Evolutionary conservation across 306 rosid species (phyloP).

Genomic region (Cucurbita ficifolia): DNA sequence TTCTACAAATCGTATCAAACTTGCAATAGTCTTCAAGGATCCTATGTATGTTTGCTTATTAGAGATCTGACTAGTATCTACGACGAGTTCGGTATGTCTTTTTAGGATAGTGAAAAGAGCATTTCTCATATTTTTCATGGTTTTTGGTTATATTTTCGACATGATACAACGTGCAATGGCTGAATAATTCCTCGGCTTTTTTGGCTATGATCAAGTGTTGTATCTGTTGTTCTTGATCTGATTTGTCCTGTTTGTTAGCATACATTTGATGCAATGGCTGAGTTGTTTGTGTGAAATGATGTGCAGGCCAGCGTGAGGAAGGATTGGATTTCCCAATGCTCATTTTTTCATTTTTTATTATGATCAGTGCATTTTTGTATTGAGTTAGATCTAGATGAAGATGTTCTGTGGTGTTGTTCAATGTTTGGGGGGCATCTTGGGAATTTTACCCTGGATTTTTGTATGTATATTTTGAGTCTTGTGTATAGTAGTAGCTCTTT

Average conservation of each 20-base stretch:
- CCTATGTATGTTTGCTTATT: neutral
- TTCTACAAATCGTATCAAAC: neutral
- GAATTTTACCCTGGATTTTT: constrained; percentile 9
- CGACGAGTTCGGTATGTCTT: neutral
- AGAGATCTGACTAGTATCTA: neutral
- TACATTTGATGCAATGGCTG: neutral
- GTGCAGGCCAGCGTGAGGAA: constrained; percentile 66
- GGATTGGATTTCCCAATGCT: constrained; percentile 27
- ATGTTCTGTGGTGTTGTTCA: constrained; percentile 21
- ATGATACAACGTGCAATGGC: too few species aligned
- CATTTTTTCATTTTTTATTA: constrained; percentile 64
- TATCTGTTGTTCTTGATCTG: neutral
- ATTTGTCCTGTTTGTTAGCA: neutral
- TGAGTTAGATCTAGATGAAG: constrained; percentile 31
- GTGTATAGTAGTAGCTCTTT: constrained; percentile 3
- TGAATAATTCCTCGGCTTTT: too few species aligned
- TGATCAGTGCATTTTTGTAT: constrained; percentile 34
- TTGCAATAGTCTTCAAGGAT: neutral
- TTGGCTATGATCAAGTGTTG: too few species aligned
- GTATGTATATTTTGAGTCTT: constrained; percentile 10
- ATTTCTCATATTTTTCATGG: neutral
- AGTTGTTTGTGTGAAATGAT: constrained; percentile 15
- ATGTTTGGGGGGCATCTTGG: constrained; percentile 22
- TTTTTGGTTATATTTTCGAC: neutral
- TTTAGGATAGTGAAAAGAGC: too few species aligned